Evolutionary conservation across 176 grass and related monocot species (phyloP), one percentile per base, ranked within the genome.

Genomic region (Aechmea fasciata): DNA sequence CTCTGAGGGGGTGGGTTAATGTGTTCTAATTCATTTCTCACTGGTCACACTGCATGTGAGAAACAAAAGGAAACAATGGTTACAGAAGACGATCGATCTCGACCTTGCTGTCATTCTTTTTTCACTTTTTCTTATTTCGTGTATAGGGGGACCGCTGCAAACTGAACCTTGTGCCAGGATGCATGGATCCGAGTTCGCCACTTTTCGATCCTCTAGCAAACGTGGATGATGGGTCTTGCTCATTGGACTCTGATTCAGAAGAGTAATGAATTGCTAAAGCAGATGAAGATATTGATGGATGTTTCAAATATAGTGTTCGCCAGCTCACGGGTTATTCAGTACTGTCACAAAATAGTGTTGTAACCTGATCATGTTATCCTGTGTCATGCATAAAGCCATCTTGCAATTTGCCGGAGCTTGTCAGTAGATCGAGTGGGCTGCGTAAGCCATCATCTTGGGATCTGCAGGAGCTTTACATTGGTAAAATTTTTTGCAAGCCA

Each of bases 211-310:
- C 92, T 1, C 66, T 96, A 12, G 92, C 92, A 48, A 52, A 48
- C 19, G 81, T 96, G 2, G 92, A 92, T 70, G 92, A 96, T 57
- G 92, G 88, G 14, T 90, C 89, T 3, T 96, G 92, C 71, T 71
- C 78, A 3, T 0, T 92, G 19, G 92, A 91, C 2, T 71, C 59
- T 2, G 85, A 89, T 25, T 17, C 78, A 1, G 83, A 84, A 65
- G 79, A 86, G 54, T n/a, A 59, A 59, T 59, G 54, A 20, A 19
- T 17, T 59, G 8, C 14, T 17, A 41, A 41, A 41, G 33, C 33
- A 41, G 33, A 41, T 41, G 33, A 41, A 41, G 5, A 41, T 41
- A 41, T 41, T 41, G 33, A 41, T 41, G 5, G 33, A 41, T 41
- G 33, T 6, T 41, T 41, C 33, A 41, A 41, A 41, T 41, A 41